Base-by-base conservation (phyloP, 2,329 filamentous ascomycete species). In the Paracorniculantispora psalliotae region DNA sequence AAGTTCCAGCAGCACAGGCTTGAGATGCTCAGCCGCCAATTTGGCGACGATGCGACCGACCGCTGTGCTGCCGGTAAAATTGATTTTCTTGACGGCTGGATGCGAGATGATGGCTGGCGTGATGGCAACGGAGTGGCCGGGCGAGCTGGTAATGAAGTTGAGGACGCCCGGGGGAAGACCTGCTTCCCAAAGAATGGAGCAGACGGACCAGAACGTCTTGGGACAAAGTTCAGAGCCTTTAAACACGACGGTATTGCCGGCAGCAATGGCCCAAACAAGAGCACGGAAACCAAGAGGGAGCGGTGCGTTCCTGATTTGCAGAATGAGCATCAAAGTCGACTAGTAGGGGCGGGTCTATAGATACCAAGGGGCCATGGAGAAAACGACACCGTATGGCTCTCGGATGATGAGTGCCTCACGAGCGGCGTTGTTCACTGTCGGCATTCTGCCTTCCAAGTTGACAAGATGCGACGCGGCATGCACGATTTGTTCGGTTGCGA, bases 121-220 rank as follows among this genome's bases (percentile, higher is more conserved):
- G 23, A 91, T 76, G 10, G 78, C 77, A 0, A 86, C 77, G 0
- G 88, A 89, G 67, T 88, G 81, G 62, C 83, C 79, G 58, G 84
- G 82, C 1, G 84, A 80, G 35, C 76, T 72, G 8, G 86, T 87
- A 30, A 93, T 71, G 26, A 90, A 76, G 69, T 91, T 92, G 52
- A 93, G 71, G 3, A 82, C 85, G 26, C 89, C 90, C 1, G 77
- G 77, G 0, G 90, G 90, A 21, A 93, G 77, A 10, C 90, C 90
- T 9, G 89, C 90, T 65, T 89, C 82, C 62, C 81, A 81, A 68
- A 90, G 79, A 47, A 86, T 75, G 25, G 79, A 77, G n/a, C 77
- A 83, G 43, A 91, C 75, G 10, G 77, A 79, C 75, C 81, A 84
- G 67, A 83, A 82, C 43, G 77, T 82, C 52, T 81, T 80, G 0